Base-by-base conservation (phyloP, 208 protist genomes). In the Crithidia expoeki region DNA sequence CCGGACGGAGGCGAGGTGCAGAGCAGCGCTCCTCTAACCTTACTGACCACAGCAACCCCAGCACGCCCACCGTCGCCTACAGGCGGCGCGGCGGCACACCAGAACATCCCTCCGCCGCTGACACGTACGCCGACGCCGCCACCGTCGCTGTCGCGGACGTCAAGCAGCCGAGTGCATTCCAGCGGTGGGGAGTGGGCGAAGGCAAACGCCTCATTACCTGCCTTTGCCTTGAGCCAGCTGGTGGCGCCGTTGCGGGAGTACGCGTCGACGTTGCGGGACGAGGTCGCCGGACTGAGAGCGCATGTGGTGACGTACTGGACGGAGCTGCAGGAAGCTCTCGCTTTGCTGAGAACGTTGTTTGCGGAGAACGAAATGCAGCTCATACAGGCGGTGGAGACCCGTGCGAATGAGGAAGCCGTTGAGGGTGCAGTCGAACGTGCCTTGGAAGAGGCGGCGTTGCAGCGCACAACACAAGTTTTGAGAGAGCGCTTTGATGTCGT, bases 361-460 rank as follows among this genome's bases (percentile, higher is more conserved):
- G 57, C 2, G 1, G 33, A 63, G 56, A 53, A 53, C 5, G 47
- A 71, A 40, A 3, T 14, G 11, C 23, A 11, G 2, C n/a, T 52
- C 9, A 42, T 21, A 19, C 16, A 60, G 28, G 40, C 3, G n/a
- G 21, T 25, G 19, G 63, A 66, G 30, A 32, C 33, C 21, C 42
- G 59, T 40, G 60, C 44, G 23, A 57, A 1, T n/a, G 30, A 49
- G 11, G 2, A 19, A 3, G 55, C 71, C 3, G 21, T 66, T 34
- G 30, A 27, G 0, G 64, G 27, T 5, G 46, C 56, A 4, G 63
- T 63, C 6, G 62, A 66, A 63, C 32, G 38, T 7, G 63, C 53
- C 2, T 14, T 76, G 27, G 71, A 76, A 57, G 71, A 70, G 40
- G 71, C 63, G 17, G 63, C 71, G 44, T 34, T 76, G 40, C 56